Percentiles rank a stretch among this genome's conserved stretches.
phyloP scores from a whole-genome alignment of 352 stramenopile genomes.

The Phytophthora lateralis region DNA sequence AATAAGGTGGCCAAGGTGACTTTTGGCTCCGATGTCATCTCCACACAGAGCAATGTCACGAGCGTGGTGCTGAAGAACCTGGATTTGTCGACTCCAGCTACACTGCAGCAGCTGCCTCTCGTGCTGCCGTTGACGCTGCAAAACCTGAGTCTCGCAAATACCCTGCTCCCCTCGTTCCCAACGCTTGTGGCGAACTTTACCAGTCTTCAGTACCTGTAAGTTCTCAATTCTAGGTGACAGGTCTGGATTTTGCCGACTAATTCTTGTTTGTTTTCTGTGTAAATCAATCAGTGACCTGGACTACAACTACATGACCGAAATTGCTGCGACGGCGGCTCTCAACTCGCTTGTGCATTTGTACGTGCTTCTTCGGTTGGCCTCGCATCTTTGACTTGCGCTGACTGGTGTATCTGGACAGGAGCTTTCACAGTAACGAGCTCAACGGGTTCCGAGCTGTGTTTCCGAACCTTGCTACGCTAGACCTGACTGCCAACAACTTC shows the following conservation, averaged over 20 bases:
- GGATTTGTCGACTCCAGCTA: slow-evolving; percentile 25
- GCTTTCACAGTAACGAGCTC: slow-evolving; percentile 61
- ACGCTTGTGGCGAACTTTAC: slow-evolving; percentile 44
- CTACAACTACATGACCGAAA: slow-evolving; percentile 42
- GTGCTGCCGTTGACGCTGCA: slow-evolving; percentile 27
- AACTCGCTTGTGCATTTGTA: slow-evolving; percentile 57
- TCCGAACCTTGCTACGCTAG: slow-evolving; percentile 54
- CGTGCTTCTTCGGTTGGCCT: slow-evolving; percentile 7
- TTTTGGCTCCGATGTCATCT: slow-evolving; percentile 35
- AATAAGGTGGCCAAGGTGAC: slow-evolving; percentile 43
- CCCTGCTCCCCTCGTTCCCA: slow-evolving; percentile 35
- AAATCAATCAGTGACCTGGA: slow-evolving; percentile 28
- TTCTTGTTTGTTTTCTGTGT: neutral
- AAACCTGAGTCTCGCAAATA: slow-evolving; percentile 41
- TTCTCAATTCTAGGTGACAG: neutral
- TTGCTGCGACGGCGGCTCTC: slow-evolving; percentile 36
- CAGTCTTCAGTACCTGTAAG: slow-evolving; percentile 37
- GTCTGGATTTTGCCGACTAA: slow-evolving; percentile 3
- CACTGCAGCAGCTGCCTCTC: slow-evolving; percentile 32
- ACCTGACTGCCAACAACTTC: slow-evolving; percentile 62
- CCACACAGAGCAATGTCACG: slow-evolving; percentile 31
- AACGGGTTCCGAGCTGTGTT: slow-evolving; percentile 58
- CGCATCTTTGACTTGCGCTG: neutral
- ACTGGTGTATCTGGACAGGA: slow-evolving; percentile 18
- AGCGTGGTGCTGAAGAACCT: slow-evolving; percentile 40